Percentiles rank a stretch among this genome's conserved stretches.
phyloP scores from a whole-genome alignment of 2,329 filamentous ascomycete species.

The Nannizziopsis arthrosporioides region DNA sequence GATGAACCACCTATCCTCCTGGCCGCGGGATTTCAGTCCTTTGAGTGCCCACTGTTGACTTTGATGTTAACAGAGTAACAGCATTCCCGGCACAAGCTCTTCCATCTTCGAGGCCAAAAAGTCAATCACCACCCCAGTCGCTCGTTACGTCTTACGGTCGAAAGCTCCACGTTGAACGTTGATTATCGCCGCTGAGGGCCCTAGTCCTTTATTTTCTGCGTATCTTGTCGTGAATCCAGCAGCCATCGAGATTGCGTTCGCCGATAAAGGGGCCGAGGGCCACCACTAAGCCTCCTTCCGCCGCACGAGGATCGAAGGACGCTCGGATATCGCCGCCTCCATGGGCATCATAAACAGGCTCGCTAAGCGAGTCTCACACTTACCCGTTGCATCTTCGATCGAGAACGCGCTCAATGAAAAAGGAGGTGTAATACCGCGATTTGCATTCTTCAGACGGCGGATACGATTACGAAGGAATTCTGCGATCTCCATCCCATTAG shows the following conservation, averaged over 20 bases:
- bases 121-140: slow-evolving; percentile 1
- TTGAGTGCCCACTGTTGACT: slow-evolving; percentile 5
- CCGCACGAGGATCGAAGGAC: not conserved
- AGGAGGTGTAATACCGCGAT: slow-evolving; percentile 36
- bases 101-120: not conserved
- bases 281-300: not conserved
- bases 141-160: slow-evolving; percentile 6
- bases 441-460: slow-evolving; percentile 75
- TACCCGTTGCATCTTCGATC: slow-evolving; percentile 32
- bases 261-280: slow-evolving; percentile 5
- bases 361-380: slow-evolving; percentile 40
- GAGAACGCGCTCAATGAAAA: slow-evolving; percentile 38
- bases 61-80: not conserved
- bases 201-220: not conserved
- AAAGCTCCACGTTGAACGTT: not conserved
- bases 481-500: slow-evolving; percentile 80
- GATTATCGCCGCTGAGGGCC: not conserved
- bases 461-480: slow-evolving; percentile 86
- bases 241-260: not conserved
- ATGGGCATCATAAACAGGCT: slow-evolving; percentile 46
- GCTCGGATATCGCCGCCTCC: slow-evolving; percentile 19
- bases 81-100: not conserved
- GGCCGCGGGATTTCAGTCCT: slow-evolving; percentile 7
- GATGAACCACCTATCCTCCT: not conserved
- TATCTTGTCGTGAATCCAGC: not conserved